A percentile compares a stretch with the other conserved stretches of the same genome.
Evolutionary conservation across 2,329 filamentous ascomycete species (phyloP).

Genomic region (Fusarium austroafricanum): DNA sequence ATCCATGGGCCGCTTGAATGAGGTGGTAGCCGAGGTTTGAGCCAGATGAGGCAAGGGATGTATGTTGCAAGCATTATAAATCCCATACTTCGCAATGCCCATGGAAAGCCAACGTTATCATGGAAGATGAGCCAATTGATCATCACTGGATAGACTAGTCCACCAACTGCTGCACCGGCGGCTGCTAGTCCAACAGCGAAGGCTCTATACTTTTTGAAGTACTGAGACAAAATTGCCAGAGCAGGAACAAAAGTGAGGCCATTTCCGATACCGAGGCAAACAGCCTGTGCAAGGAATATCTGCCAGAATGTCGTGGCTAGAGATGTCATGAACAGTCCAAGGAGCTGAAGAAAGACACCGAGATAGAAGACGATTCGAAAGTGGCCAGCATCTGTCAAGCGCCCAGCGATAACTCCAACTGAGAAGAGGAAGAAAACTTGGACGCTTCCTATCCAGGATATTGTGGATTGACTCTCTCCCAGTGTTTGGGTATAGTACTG

Average conservation of each 20-base stretch:
- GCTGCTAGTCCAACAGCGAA: slow-evolving; percentile 70
- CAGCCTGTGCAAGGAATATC: slow-evolving; percentile 61
- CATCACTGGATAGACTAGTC: slow-evolving; percentile 64
- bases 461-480: slow-evolving; percentile 49
- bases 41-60: slow-evolving; percentile 51
- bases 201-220: slow-evolving; percentile 66
- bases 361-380: slow-evolving; percentile 54
- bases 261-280: slow-evolving; percentile 62
- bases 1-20: slow-evolving; percentile 55
- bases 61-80: slow-evolving; percentile 59
- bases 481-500: slow-evolving; percentile 56
- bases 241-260: slow-evolving; percentile 68
- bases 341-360: slow-evolving; percentile 54
- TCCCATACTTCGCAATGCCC: slow-evolving; percentile 63
- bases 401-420: slow-evolving; percentile 56
- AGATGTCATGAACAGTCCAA: slow-evolving; percentile 60
- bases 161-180: slow-evolving; percentile 66
- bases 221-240: slow-evolving; percentile 70
- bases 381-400: slow-evolving; percentile 58
- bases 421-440: slow-evolving; percentile 58
- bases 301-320: slow-evolving; percentile 60
- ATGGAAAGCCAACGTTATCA: slow-evolving; percentile 62
- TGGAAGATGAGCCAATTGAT: slow-evolving; percentile 58
- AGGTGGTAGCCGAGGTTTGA: slow-evolving; percentile 55
- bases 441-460: slow-evolving; percentile 60